phyloP scores from a whole-genome alignment of 768 basidiomycete genomes.

The Phylloporus arenicola region DNA sequence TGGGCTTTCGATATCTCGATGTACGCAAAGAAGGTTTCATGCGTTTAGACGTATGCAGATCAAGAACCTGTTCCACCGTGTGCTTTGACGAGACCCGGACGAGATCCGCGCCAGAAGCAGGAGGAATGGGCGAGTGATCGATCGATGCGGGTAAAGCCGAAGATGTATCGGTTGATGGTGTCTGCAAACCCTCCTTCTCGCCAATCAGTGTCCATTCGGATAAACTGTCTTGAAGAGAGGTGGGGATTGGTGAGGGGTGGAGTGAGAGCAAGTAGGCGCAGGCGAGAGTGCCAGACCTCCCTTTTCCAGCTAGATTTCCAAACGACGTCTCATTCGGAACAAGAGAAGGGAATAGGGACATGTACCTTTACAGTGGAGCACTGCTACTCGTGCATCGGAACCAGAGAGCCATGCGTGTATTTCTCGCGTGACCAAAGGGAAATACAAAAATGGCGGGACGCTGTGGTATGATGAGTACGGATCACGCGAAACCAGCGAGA shows the following conservation, averaged over 20 bases:
- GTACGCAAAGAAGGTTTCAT: slow-evolving; percentile 43
- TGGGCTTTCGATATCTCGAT: slow-evolving; percentile 19
- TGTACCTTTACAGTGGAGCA: slow-evolving; percentile 83
- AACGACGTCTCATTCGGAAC: slow-evolving; percentile 4
- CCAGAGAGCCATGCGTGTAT: slow-evolving; percentile 68
- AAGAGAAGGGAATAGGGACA: neutral
- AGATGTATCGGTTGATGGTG: slow-evolving; percentile 1
- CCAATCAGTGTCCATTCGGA: slow-evolving; percentile 18
- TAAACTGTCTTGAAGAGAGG: slow-evolving; percentile 11
- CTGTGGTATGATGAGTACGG: slow-evolving; percentile 29
- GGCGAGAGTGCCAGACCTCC: slow-evolving; percentile 80
- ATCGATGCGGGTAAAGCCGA: neutral
- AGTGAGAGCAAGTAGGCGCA: slow-evolving; percentile 74
- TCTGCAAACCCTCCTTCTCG: slow-evolving; percentile 17
- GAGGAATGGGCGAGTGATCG: neutral
- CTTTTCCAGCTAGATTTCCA: slow-evolving; percentile 58
- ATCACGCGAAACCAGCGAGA: slow-evolving; percentile 44
- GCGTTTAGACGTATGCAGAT: slow-evolving; percentile 62
- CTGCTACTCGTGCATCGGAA: slow-evolving; percentile 62
- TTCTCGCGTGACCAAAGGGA: slow-evolving; percentile 69
- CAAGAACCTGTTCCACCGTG: slow-evolving; percentile 52
- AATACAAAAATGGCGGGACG: slow-evolving; percentile 70
- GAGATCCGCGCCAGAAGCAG: slow-evolving; percentile 2
- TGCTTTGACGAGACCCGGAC: slow-evolving; percentile 19
- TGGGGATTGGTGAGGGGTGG: slow-evolving; percentile 20